Evolutionary conservation across 208 protist species (phyloP).

Genomic region (Polymyxa betae): DNA sequence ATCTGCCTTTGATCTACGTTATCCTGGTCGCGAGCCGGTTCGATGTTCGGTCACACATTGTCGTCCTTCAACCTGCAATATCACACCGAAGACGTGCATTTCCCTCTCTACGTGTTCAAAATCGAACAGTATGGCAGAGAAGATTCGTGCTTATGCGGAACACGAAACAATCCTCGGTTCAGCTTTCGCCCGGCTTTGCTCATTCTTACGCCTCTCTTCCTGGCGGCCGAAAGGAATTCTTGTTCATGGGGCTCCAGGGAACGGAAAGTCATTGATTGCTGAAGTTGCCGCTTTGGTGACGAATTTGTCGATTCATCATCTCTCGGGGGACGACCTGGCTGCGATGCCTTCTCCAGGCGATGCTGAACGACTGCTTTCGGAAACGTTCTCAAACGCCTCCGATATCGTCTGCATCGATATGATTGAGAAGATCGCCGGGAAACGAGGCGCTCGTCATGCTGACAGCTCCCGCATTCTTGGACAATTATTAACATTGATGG

Average conservation of each 20-base stretch:
- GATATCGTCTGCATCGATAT: constrained; percentile 55
- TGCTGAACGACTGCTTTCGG: constrained; percentile 27
- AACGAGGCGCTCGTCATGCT: background rate
- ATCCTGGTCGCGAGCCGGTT: background rate
- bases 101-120: background rate
- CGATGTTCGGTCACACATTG: background rate
- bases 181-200: background rate
- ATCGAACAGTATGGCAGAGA: background rate
- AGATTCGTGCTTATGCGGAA: background rate
- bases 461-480: background rate
- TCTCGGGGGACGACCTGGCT: background rate
- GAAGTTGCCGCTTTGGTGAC: background rate
- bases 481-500: constrained; percentile 47
- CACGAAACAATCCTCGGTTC: background rate
- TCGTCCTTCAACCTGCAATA: background rate
- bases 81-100: background rate
- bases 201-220: background rate
- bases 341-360: background rate
- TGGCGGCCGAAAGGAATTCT: constrained; percentile 45
- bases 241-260: constrained; percentile 56
- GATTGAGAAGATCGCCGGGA: constrained; percentile 40
- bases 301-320: background rate
- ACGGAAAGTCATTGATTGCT: constrained; percentile 56
- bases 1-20: background rate
- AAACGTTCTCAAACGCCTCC: background rate